Conservation (phyloP, 2,329 filamentous ascomycete genomes). For the Fusarium chaquense region DNA sequence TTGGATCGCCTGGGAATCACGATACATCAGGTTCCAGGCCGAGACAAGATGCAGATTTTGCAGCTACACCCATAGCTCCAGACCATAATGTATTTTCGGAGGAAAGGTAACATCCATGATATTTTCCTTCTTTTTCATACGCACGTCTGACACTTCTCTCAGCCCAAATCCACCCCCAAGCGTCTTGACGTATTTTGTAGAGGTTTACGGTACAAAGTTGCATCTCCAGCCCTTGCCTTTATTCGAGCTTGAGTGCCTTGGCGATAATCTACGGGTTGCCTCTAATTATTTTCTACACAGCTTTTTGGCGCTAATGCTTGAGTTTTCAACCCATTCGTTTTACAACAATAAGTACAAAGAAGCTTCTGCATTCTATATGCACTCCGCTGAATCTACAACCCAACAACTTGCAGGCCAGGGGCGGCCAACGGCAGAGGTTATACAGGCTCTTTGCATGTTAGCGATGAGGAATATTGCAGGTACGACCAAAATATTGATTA, state of each 20-base stretch:
- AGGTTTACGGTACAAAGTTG: background rate
- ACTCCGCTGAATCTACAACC: constrained; percentile 3
- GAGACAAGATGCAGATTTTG: no score
- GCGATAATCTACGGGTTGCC: background rate
- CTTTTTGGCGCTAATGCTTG: constrained; percentile 5
- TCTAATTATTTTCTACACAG: constrained; percentile 3
- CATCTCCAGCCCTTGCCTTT: constrained; percentile 18
- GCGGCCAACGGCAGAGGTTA: background rate
- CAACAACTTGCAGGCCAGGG: constrained; percentile 5
- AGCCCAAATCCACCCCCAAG: background rate
- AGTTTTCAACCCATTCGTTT: constrained; percentile 2
- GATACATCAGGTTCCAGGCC: background rate
- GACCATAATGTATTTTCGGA: background rate
- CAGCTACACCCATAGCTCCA: no score
- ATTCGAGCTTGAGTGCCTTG: background rate
- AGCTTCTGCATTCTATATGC: background rate
- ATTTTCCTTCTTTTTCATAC: background rate
- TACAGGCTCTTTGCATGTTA: constrained; percentile 2
- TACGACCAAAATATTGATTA: background rate
- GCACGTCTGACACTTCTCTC: rapidly evolving
- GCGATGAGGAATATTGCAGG: background rate
- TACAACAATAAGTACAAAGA: background rate
- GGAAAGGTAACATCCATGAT: background rate
- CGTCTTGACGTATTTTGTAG: background rate
- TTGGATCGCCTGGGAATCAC: rapidly evolving